Evolutionary conservation across 75 land plant genomes (phyloP).

Genomic region (Azolla pinnata): DNA sequence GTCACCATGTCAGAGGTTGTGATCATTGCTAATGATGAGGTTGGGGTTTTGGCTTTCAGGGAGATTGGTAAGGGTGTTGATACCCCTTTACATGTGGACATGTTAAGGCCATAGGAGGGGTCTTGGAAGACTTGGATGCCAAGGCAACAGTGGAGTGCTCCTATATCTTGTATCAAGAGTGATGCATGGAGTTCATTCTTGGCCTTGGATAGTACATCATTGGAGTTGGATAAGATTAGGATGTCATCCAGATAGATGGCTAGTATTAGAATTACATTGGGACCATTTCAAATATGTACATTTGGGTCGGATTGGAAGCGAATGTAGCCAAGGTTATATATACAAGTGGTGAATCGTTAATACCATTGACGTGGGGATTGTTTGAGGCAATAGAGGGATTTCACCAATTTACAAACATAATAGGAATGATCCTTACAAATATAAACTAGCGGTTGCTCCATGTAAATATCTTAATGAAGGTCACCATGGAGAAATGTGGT

Average conservation of each 20-base stretch:
- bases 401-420: conserved; percentile 16
- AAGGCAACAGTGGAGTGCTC: conserved; percentile 2
- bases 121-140: background rate
- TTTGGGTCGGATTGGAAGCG: conserved; percentile 15
- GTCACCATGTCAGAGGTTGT: too few relatives aligned
- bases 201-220: conserved; percentile 17
- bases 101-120: background rate
- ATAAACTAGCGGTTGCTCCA: conserved; percentile 17
- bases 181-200: conserved; percentile 17
- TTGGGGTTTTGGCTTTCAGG: background rate
- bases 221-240: conserved; percentile 11
- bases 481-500: conserved; percentile 29
- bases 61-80: background rate
- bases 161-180: background rate
- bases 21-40: background rate
- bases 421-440: background rate
- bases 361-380: conserved; percentile 24
- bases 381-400: conserved; percentile 19
- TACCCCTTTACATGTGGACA: background rate
- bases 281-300: conserved; percentile 8
- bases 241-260: conserved; percentile 9
- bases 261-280: conserved; percentile 11
- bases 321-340: conserved; percentile 10
- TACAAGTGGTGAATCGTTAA: conserved; percentile 7
- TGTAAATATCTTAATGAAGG: conserved; percentile 25